Conservation (phyloP, 192 early-diverging fungal genomes). For the Linnemannia elongata region DNA sequence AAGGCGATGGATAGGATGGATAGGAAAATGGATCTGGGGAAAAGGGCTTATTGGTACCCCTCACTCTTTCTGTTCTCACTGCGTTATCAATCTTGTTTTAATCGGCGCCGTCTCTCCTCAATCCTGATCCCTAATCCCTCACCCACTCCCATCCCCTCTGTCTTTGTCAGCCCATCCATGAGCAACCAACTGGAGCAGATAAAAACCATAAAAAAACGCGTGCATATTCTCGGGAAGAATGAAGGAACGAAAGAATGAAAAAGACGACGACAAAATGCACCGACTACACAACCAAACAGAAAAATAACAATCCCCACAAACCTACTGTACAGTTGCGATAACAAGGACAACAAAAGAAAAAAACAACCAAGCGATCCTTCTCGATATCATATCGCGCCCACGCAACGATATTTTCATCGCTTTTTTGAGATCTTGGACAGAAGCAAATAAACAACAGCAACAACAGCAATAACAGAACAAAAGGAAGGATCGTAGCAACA, state of each 20-base stretch:
- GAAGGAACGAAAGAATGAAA: neutral
- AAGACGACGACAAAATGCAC: neutral
- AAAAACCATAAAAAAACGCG: neutral
- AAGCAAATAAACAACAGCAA: constrained; percentile 4
- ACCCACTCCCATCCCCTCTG: neutral
- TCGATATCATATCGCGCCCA: neutral
- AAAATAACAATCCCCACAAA: neutral
- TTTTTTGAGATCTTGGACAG: neutral
- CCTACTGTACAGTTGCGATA: neutral
- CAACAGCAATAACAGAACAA: neutral
- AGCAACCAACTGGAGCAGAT: neutral
- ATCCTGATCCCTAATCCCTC: neutral
- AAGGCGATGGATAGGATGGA: neutral
- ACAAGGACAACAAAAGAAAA: neutral
- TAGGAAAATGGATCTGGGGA: neutral
- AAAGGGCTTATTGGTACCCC: neutral
- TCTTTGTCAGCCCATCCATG: neutral
- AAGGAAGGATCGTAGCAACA: neutral
- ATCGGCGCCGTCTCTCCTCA: neutral
- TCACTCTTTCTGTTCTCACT: neutral
- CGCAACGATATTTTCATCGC: neutral
- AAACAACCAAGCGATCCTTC: neutral
- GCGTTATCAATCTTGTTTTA: neutral
- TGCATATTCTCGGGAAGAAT: neutral
- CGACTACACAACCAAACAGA: neutral